Evolutionary conservation across 768 basidiomycete species (phyloP), one percentile per base, ranked within the genome.

Genomic region (Mycena pura): DNA sequence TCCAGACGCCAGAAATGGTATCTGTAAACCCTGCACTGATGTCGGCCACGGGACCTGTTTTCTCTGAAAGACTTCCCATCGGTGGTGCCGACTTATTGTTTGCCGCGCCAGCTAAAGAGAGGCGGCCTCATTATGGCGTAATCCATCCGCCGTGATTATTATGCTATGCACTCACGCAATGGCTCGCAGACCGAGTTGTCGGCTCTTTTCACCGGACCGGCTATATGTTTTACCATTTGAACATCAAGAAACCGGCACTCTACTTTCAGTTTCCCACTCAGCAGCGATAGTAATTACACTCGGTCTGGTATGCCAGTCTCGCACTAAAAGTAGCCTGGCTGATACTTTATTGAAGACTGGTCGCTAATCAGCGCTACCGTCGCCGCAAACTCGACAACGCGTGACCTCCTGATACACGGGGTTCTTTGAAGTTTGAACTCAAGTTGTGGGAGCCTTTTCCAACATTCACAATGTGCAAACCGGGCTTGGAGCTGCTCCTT

Each of bases 281-380:
- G 73, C 27, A 71, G 63, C 38, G 70, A 67, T n/a, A n/a, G n/a
- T n/a, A n/a, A n/a, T 10, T 64, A 57, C n/a, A 65, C 64, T 19
- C 72, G 70, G 46, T 73, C 69, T 3, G 73, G 75, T 75, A 43
- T 3, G 60, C 10, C 21, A 22, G 50, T 29, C 62, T 43, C 1
- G 0, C 19, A 3, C n/a, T n/a, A n/a, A n/a, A n/a, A n/a, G n/a
- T n/a, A 11, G 39, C 47, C 28, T 4, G 13, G 14, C 3, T 14
- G 14, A 24, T 40, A 6, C 17, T 34, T 21, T n/a, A 19, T 31
- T 22, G 19, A 55, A 76, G 84, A 84, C 58, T 86, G 84, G 85
- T 73, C 79, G 7, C 70, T 84, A 24, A 78, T 82, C 66, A 80
- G 81, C 9, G 83, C 85, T 2, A 81, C 78, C 0, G 77, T 79